Evolutionary conservation across 75 land plant species (phyloP).

Genomic region (Pinus taeda): DNA sequence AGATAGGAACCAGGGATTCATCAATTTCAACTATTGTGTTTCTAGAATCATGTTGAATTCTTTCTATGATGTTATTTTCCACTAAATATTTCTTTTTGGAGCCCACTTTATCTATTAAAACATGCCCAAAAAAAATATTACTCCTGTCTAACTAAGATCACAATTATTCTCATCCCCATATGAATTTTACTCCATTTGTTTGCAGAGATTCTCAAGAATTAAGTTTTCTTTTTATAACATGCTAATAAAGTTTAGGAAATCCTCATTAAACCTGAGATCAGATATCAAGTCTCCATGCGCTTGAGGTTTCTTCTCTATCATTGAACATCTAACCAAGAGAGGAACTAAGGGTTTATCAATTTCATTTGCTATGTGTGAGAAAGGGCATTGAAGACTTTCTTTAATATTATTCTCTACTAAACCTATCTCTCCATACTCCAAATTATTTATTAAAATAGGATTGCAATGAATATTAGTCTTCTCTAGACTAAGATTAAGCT

Average conservation of each 20-base stretch:
- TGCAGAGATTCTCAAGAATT: not conserved
- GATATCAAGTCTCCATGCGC: not conserved
- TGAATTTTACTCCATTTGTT: not conserved
- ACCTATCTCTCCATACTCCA: not conserved
- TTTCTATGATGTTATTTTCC: not conserved
- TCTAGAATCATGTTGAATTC: not conserved
- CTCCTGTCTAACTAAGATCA: not conserved
- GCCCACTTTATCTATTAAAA: not conserved
- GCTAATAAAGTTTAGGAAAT: not conserved
- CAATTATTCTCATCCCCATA: not conserved
- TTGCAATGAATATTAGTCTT: not conserved
- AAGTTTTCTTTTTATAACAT: not conserved
- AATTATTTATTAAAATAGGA: not conserved
- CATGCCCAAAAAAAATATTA: not conserved
- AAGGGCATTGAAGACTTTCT: not conserved
- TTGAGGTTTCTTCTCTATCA: not conserved
- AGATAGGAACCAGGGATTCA: not conserved
- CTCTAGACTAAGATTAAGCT: not conserved
- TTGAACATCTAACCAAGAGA: not conserved
- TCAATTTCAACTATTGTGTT: not conserved
- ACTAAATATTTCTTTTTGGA: not conserved
- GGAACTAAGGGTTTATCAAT: conserved; percentile 1
- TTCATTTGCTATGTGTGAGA: conserved; percentile 5
- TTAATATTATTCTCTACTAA: not conserved
- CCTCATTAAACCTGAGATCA: conserved; percentile 2